A percentile compares a stretch with the other conserved stretches of the same genome.
phyloP scores from a whole-genome alignment of 805 yeast genomes.

The Dipodascus albidus region DNA sequence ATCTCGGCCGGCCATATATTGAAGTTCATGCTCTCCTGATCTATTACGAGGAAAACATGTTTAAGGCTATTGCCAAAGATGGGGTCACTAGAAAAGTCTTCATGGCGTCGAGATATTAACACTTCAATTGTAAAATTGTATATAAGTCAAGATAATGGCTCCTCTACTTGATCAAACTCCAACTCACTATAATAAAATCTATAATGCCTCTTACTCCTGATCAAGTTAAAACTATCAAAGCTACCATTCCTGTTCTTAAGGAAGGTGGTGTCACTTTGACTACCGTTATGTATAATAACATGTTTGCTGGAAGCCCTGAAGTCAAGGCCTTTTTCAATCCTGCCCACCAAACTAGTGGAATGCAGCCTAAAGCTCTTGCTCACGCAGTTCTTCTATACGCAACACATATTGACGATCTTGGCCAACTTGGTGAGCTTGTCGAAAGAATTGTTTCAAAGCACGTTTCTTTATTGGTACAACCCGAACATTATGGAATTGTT shows the following conservation, averaged over 20 bases:
- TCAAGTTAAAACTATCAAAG: constrained; percentile 15
- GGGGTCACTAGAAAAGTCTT: too few relatives aligned
- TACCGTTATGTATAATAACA: constrained; percentile 38
- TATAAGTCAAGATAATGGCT: too few relatives aligned
- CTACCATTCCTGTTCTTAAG: constrained; percentile 42
- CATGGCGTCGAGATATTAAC: too few relatives aligned
- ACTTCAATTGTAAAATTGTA: too few relatives aligned
- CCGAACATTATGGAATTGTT: constrained; percentile 58
- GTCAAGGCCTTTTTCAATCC: constrained; percentile 51
- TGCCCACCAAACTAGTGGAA: constrained; percentile 39
- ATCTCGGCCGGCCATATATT: too few relatives aligned
- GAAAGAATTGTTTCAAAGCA: constrained; percentile 54
- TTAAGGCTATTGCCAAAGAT: too few relatives aligned
- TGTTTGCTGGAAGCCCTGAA: constrained; percentile 43
- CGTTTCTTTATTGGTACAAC: constrained; percentile 46
- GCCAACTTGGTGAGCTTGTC: constrained; percentile 42
- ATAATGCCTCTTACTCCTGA: constrained; percentile 6
- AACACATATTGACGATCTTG: constrained; percentile 45
- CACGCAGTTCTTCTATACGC: constrained; percentile 52
- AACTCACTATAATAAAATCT: too few relatives aligned
- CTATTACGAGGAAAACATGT: too few relatives aligned
- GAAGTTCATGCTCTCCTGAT: too few relatives aligned
- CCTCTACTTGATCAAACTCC: too few relatives aligned
- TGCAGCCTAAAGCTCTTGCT: constrained; percentile 57
- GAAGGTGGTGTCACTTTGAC: constrained; percentile 45